phyloP scores from a whole-genome alignment of 2,329 filamentous ascomycete genomes.

The Rutstroemia sp. region DNA sequence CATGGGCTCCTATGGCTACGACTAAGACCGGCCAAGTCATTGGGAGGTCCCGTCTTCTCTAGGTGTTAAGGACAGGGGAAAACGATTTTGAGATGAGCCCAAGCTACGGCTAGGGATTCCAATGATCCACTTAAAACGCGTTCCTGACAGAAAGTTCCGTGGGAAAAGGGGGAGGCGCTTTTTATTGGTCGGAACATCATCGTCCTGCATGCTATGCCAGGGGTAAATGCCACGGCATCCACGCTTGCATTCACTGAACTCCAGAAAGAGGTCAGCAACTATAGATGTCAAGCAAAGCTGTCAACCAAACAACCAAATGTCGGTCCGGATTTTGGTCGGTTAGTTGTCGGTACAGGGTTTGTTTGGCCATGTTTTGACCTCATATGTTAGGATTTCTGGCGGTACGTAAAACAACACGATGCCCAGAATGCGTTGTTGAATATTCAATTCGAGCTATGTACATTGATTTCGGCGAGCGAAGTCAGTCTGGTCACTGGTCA shows the following conservation, averaged over 20 bases:
- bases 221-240: constrained; percentile 8
- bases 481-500: too few relatives aligned
- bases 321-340: too few relatives aligned
- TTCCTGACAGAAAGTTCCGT: constrained; percentile 14
- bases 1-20: background rate
- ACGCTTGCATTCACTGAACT: background rate
- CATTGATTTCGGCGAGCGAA: background rate
- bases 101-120: constrained; percentile 10
- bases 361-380: too few relatives aligned
- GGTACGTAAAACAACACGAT: background rate
- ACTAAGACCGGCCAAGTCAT: constrained; percentile 2
- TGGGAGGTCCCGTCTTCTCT: constrained; percentile 1
- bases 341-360: too few relatives aligned
- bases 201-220: constrained; percentile 11
- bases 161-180: background rate
- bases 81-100: constrained; percentile 23
- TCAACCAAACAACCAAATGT: too few relatives aligned
- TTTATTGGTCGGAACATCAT: constrained; percentile 12
- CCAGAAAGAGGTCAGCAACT: constrained; percentile 4
- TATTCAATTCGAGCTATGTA: background rate
- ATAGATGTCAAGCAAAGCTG: constrained; percentile 4
- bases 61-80: constrained; percentile 16
- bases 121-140: constrained; percentile 19
- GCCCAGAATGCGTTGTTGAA: background rate
- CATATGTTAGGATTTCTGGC: background rate